These are phyloP conservation scores for Clathrus columnatus DNA, from an alignment of 768 basidiomycete species.

Conservation along the genomic window DNA sequence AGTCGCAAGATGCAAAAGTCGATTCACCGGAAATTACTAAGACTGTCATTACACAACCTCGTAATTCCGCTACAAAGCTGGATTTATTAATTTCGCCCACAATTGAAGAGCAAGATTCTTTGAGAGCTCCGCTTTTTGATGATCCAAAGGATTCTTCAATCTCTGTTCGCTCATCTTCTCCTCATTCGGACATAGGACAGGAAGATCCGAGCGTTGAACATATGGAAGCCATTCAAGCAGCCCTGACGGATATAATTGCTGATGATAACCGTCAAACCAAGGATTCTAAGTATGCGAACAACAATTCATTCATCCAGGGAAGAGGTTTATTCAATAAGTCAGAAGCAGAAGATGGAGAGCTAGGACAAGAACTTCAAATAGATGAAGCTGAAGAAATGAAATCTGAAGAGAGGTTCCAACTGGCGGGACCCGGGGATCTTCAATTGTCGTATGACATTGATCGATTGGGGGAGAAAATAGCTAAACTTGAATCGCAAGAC, in stretches of 20 bases:
- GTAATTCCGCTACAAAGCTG: constrained; percentile 45
- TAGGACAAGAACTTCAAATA: constrained; percentile 32
- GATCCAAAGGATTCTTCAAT: constrained; percentile 55
- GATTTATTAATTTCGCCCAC: constrained; percentile 78
- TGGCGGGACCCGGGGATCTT: constrained; percentile 84
- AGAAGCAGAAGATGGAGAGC: constrained; percentile 37
- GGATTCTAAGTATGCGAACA: not conserved
- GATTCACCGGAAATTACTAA: constrained; percentile 16
- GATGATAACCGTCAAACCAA: constrained; percentile 50
- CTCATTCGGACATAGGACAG: not conserved
- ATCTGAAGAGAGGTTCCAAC: constrained; percentile 47
- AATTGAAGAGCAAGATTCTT: constrained; percentile 40
- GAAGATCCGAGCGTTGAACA: constrained; percentile 32
- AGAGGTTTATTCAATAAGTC: constrained; percentile 24
- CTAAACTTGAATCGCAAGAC: constrained; percentile 71
- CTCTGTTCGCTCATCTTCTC: constrained; percentile 3
- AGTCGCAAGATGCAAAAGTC: not conserved
- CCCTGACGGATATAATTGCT: constrained; percentile 92
- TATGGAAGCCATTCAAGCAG: constrained; percentile 96
- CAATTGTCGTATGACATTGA: constrained; percentile 82
- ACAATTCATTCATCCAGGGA: not conserved
- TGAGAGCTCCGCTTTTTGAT: constrained; percentile 71
- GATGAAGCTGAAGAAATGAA: constrained; percentile 29
- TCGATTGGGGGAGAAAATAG: constrained; percentile 67
- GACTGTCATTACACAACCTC: constrained; percentile 19